Evolutionary conservation across 768 basidiomycete species (phyloP).

Genomic region (Dentipellis fragilis): DNA sequence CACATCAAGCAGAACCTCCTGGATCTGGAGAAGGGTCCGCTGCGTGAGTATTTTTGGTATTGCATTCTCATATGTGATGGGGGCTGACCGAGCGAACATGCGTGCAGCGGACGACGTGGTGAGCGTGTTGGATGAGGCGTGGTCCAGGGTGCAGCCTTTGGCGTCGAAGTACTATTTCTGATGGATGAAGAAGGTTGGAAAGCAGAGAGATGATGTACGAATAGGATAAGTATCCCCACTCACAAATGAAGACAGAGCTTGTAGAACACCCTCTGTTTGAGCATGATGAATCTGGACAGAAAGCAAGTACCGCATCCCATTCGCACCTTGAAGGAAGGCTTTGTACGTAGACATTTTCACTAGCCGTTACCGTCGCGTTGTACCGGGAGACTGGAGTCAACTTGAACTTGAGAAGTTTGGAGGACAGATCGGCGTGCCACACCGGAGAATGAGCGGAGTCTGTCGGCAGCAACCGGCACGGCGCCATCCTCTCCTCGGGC

Average conservation of each 20-base stretch:
- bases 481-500: too few species aligned
- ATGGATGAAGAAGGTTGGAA: not conserved
- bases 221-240: too few species aligned
- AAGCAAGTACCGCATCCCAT: too few species aligned
- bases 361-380: too few species aligned
- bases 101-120: slow-evolving; percentile 15
- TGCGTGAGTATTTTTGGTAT: slow-evolving; percentile 26
- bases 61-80: not conserved
- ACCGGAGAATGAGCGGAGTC: too few species aligned
- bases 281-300: not conserved
- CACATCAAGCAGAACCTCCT: slow-evolving; percentile 48
- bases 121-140: slow-evolving; percentile 14
- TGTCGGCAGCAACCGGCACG: too few species aligned
- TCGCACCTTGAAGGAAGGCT: too few species aligned
- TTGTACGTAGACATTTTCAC: too few species aligned
- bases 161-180: slow-evolving; percentile 10
- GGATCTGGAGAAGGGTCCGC: slow-evolving; percentile 48
- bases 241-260: not conserved
- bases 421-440: too few species aligned
- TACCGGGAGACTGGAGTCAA: too few species aligned
- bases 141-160: slow-evolving; percentile 9
- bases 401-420: too few species aligned
- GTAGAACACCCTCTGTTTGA: not conserved
- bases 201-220: too few species aligned
- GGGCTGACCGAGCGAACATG: not conserved